Conservation (phyloP, 805 yeast genomes). For the Candida qinlingensis region DNA sequence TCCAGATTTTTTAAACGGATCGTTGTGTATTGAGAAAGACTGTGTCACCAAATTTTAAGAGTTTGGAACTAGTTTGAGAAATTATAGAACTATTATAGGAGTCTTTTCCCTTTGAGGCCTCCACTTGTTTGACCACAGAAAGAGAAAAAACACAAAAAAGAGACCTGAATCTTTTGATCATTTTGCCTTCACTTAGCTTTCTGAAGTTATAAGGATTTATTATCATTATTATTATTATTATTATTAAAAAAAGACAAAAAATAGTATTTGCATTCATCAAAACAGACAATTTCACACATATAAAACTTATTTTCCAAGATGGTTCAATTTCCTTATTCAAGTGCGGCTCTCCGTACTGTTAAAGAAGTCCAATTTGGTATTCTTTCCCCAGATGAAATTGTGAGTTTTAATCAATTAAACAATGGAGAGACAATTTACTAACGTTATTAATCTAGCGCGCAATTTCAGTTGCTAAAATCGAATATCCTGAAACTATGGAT, state of each 20-base stretch:
- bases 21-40: neutral
- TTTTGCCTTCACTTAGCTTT: neutral
- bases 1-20: neutral
- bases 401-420: conserved; percentile 28
- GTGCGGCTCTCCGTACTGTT: conserved; percentile 96
- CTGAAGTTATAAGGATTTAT: too few species aligned
- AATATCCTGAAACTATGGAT: conserved; percentile 99
- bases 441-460: conserved; percentile 52
- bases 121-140: neutral
- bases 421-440: conserved; percentile 7
- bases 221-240: too few species aligned
- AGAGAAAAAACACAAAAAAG: neutral
- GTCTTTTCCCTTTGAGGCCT: too few species aligned
- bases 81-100: too few species aligned
- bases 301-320: conserved; percentile 19
- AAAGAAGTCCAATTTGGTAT: conserved; percentile 99
- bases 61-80: neutral
- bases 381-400: conserved; percentile 92
- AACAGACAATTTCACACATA: neutral
- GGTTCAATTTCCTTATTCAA: conserved; percentile 80
- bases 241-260: conserved; percentile 6
- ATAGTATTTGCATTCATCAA: conserved; percentile 2
- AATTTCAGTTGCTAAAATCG: conserved; percentile 95
- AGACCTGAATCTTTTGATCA: neutral
- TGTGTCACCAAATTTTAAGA: neutral